Evolutionary conservation across 306 rosid species (phyloP).

Genomic region (Ormosia emarginata): DNA sequence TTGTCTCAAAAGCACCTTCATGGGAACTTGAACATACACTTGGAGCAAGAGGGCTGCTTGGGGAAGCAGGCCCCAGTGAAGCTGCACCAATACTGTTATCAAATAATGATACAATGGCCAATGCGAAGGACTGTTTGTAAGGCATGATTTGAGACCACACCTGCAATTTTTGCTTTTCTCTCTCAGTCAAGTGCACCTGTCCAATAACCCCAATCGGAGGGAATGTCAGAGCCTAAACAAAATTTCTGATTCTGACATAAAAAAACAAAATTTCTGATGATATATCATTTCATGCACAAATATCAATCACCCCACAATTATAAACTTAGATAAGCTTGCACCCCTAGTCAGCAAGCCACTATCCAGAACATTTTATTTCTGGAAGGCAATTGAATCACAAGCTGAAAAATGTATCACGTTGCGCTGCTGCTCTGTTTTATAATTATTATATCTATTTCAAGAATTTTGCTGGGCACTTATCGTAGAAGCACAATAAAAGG

Average conservation of each 20-base stretch:
- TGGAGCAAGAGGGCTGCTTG: conserved; percentile 99
- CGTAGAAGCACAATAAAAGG: conserved; percentile 43
- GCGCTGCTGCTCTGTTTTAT: no score
- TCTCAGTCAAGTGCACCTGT: conserved; percentile 90
- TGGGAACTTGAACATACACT: conserved; percentile 81
- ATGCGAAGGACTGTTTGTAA: conserved; percentile 93
- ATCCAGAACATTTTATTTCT: not conserved
- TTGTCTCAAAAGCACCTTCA: conserved; percentile 92
- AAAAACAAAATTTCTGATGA: not conserved
- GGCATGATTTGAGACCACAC: conserved; percentile 99
- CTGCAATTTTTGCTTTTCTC: conserved; percentile 98
- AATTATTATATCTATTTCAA: no score
- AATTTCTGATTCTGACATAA: not conserved
- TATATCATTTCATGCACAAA: conserved; percentile 11
- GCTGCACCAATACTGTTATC: conserved; percentile 91
- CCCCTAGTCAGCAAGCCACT: not conserved
- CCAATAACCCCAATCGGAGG: conserved; percentile 29
- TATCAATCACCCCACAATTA: not conserved
- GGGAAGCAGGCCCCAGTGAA: conserved; percentile 98
- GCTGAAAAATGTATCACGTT: conserved; percentile 25
- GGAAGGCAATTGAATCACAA: not conserved
- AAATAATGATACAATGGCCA: conserved; percentile 95
- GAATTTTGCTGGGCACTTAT: no score
- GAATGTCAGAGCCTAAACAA: conserved; percentile 11
- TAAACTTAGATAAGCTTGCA: conserved; percentile 3